Percentiles rank a stretch among this genome's conserved stretches.
These are phyloP conservation scores for Pyrenochaeta sp. DNA, from an alignment of 2,329 filamentous ascomycete genomes.

Conservation along the genomic window DNA sequence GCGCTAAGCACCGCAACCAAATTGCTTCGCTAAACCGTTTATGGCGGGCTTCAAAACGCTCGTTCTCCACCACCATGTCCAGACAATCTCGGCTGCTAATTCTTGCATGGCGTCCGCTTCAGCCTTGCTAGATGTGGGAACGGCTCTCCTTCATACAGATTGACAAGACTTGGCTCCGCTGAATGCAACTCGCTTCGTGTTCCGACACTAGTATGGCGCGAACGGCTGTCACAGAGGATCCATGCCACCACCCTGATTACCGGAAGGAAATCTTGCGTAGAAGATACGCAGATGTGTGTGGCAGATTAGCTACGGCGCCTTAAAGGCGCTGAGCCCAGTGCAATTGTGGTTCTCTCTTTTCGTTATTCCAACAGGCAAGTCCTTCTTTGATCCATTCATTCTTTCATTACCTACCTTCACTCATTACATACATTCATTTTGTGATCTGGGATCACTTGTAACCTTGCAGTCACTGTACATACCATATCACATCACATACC, in stretches of 20 bases:
- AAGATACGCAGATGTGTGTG: not conserved
- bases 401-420: slow-evolving; percentile 16
- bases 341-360: not conserved
- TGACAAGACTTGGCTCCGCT: slow-evolving; percentile 18
- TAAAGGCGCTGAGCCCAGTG: slow-evolving; percentile 16
- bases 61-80: slow-evolving; percentile 26
- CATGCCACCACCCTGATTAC: slow-evolving; percentile 23
- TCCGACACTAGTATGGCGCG: slow-evolving; percentile 14
- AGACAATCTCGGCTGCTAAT: slow-evolving; percentile 29
- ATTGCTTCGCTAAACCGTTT: slow-evolving; percentile 24
- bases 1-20: slow-evolving; percentile 23
- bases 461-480: slow-evolving; percentile 17
- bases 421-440: slow-evolving; percentile 27
- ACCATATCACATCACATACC: slow-evolving; percentile 5
- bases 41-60: slow-evolving; percentile 31
- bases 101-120: slow-evolving; percentile 24
- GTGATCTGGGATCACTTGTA: slow-evolving; percentile 35
- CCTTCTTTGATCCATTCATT: slow-evolving; percentile 34
- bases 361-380: slow-evolving; percentile 33
- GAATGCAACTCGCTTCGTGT: slow-evolving; percentile 17
- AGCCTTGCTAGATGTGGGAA: slow-evolving; percentile 15
- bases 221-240: slow-evolving; percentile 28
- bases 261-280: slow-evolving; percentile 24
- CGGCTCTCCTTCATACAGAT: slow-evolving; percentile 23
- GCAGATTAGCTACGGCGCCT: not conserved